Conservation (phyloP, 352 stramenopile genomes). For the Thraustochytrium sp. region DNA sequence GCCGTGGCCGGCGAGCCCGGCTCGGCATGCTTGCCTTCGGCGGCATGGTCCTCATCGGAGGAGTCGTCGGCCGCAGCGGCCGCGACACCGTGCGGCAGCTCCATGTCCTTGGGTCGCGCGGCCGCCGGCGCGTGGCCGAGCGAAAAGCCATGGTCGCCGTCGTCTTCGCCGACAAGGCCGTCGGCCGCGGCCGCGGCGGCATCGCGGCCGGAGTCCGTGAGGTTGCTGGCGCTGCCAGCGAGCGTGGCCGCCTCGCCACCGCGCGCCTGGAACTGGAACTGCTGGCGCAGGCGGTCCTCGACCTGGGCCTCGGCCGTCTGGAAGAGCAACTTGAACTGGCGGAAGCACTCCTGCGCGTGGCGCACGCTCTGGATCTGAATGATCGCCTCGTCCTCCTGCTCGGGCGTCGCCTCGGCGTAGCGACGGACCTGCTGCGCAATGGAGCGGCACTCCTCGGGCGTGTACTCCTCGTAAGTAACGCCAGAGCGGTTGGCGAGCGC, state of each 20-base stretch:
- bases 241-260: neutral
- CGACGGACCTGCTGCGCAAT: slow-evolving; percentile 64
- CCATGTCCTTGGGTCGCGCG: slow-evolving; percentile 35
- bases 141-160: slow-evolving; percentile 48
- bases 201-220: neutral
- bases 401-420: slow-evolving; percentile 65
- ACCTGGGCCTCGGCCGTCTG: slow-evolving; percentile 57
- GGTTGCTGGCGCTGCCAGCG: neutral
- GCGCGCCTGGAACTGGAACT: slow-evolving; percentile 1
- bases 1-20: neutral
- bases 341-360: slow-evolving; percentile 82
- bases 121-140: slow-evolving; percentile 48
- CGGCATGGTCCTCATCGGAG: neutral
- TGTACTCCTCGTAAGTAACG: slow-evolving; percentile 73
- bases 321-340: slow-evolving; percentile 78
- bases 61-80: neutral
- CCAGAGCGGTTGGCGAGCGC: slow-evolving; percentile 73
- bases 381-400: slow-evolving; percentile 67
- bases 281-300: neutral
- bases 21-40: neutral
- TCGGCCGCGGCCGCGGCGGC: neutral
- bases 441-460: slow-evolving; percentile 75
- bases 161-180: slow-evolving; percentile 44
- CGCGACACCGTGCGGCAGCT: neutral
- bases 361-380: slow-evolving; percentile 72